phyloP scores from a whole-genome alignment of 345 rosid species.

The Carallia pectinifolia region DNA sequence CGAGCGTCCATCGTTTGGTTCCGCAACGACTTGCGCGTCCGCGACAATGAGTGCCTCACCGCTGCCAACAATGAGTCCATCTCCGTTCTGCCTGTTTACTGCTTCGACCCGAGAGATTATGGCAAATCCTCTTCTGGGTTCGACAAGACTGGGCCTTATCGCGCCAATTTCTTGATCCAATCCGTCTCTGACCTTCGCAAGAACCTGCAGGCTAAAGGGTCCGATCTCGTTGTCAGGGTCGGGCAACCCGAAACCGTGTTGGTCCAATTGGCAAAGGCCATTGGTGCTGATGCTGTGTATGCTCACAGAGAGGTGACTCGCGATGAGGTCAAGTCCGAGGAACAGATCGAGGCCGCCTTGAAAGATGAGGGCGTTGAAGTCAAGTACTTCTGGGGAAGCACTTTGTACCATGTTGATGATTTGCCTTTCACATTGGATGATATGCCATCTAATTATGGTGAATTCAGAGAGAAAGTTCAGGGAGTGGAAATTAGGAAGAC shows the following conservation, averaged over 20 bases:
- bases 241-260: conserved; percentile 83
- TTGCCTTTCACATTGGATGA: conserved; percentile 84
- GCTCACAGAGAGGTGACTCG: conserved; percentile 87
- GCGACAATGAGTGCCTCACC: conserved; percentile 85
- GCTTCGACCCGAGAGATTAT: conserved; percentile 95
- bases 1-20: conserved; percentile 87
- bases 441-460: conserved; percentile 74
- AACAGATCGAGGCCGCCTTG: conserved; percentile 74
- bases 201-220: conserved; percentile 81
- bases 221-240: conserved; percentile 83
- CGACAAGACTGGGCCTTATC: conserved; percentile 79
- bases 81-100: conserved; percentile 87
- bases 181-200: conserved; percentile 86
- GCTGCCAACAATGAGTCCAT: conserved; percentile 78
- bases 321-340: conserved; percentile 84
- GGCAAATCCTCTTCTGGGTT: conserved; percentile 88
- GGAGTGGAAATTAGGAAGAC: conserved; percentile 83
- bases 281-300: conserved; percentile 90
- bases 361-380: conserved; percentile 89
- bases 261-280: conserved; percentile 73
- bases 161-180: conserved; percentile 76
- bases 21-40: conserved; percentile 92
- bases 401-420: conserved; percentile 88
- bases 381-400: conserved; percentile 95
- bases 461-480: conserved; percentile 70